Conservation (phyloP, 306 rosid species). For the Begonia fuchsioides region DNA sequence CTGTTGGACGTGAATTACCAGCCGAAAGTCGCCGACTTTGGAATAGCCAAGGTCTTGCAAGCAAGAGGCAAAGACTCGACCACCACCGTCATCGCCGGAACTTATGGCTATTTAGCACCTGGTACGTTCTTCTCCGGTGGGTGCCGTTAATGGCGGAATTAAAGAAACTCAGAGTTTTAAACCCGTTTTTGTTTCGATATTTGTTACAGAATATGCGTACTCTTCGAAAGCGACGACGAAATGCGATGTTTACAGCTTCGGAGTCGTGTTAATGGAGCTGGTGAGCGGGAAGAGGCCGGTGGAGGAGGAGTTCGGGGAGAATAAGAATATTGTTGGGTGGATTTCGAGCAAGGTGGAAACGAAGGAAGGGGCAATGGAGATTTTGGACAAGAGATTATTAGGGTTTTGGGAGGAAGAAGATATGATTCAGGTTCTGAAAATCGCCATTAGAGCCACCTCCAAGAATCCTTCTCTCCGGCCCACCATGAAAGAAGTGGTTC, state of each 20-base stretch:
- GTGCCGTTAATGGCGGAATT: not conserved
- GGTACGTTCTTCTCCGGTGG: not conserved
- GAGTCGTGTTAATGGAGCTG: constrained; percentile 83
- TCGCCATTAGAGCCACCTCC: constrained; percentile 82
- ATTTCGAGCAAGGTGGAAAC: constrained; percentile 79
- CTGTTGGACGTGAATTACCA: constrained; percentile 65
- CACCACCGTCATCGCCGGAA: constrained; percentile 79
- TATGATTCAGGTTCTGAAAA: constrained; percentile 52
- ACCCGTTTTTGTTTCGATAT: constrained; percentile 10
- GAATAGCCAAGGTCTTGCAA: constrained; percentile 92
- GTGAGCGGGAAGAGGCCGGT: constrained; percentile 87
- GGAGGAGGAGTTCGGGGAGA: constrained; percentile 79
- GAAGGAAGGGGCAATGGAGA: constrained; percentile 69
- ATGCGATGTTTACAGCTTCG: constrained; percentile 91
- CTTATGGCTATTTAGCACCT: constrained; percentile 90
- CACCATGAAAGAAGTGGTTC: constrained; percentile 90
- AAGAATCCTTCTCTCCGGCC: constrained; percentile 74
- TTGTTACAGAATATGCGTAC: constrained; percentile 76
- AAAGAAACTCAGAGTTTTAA: not conserved
- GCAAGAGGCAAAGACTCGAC: constrained; percentile 81
- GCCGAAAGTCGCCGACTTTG: constrained; percentile 94
- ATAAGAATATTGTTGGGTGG: constrained; percentile 77
- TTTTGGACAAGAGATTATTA: constrained; percentile 44
- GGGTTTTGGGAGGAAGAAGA: constrained; percentile 48
- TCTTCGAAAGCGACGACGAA: constrained; percentile 84